Base-by-base conservation (phyloP, 2,329 filamentous ascomycete genomes). In the Xylariales sp. region DNA sequence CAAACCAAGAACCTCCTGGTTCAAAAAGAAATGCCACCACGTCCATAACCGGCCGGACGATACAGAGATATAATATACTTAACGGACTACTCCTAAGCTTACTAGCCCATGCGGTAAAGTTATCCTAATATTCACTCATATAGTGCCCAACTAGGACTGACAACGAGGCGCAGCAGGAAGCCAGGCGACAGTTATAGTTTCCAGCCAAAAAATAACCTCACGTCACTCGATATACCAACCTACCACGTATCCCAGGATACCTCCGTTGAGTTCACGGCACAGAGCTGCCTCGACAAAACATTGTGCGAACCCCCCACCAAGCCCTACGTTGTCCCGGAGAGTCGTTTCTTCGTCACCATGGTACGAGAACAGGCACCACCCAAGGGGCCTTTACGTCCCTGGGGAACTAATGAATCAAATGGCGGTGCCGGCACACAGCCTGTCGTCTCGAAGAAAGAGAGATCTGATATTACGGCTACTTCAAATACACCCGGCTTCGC, bases 361-460 rank as follows among this genome's bases (percentile, higher is more conserved):
- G 85, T 81, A 72, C 83, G 80, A 75, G 85, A 81, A 79, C 83
- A 76, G 72, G 84, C 74, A 74, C 84, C 76, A 67, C 82, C 79
- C 69, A 84, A 80, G 82, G 80, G 74, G 76, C 83, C 78, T 43
- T 76, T 74, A 75, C 83, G 74, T 74, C 80, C 84, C 18, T 76
- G 76, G 54, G 75, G 75, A n/a, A 74, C 74, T 32, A 79, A 76
- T 65, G 72, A 76, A 28, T 62, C 71, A 16, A 66, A 68, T n/a
- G 68, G 55, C 23, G 64, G 60, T 53, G 34, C 41, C 39, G n/a
- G 9, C 32, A 46, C 61, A 41, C 67, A 63, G 16, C 49, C 69
- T 18, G 57, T 57, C 23, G 57, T 18, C 52, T 67, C 69, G 3
- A 53, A n/a, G 16, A 66, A 59, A 43, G 57, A 64, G 14, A 32